Evolutionary conservation across 2,329 filamentous ascomycete species (phyloP).

Genomic region (Cercospora sesami): DNA sequence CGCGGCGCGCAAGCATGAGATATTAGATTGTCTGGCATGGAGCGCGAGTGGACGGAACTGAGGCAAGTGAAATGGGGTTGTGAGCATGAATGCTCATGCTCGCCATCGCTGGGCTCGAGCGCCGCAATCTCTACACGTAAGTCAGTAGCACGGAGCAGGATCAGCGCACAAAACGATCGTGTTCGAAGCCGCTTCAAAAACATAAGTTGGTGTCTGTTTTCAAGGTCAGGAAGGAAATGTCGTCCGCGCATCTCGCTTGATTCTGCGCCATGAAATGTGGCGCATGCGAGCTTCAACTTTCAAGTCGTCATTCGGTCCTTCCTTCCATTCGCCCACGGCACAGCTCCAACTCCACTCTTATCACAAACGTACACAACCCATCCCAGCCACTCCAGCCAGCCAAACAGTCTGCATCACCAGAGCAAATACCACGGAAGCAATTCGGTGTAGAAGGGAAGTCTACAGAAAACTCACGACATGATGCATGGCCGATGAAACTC

Average conservation of each 20-base stretch:
- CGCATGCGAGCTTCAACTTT: neutral
- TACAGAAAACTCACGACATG: neutral
- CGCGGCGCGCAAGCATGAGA: neutral
- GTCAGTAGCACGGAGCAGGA: neutral
- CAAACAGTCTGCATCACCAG: neutral
- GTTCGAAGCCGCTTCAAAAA: neutral
- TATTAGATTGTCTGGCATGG: neutral
- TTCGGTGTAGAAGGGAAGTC: neutral
- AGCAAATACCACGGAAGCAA: neutral
- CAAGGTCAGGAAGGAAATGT: neutral
- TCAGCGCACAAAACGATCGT: neutral
- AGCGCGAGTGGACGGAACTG: neutral
- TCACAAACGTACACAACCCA: neutral
- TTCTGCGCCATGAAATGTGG: conserved; percentile 1
- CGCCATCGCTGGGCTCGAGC: neutral
- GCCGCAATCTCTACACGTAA: neutral
- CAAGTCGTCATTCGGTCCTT: conserved; percentile 5
- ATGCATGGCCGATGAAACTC: conserved; percentile 1
- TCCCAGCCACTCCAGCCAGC: neutral
- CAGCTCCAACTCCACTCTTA: neutral
- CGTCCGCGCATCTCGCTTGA: neutral
- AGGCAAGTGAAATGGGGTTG: neutral
- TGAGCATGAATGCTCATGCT: neutral
- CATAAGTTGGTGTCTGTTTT: neutral
- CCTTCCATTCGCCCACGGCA: conserved; percentile 4